Percentiles rank a stretch among this genome's conserved stretches.
phyloP scores from a whole-genome alignment of 805 yeast genomes.

The Metschnikowia cerradonensis region DNA sequence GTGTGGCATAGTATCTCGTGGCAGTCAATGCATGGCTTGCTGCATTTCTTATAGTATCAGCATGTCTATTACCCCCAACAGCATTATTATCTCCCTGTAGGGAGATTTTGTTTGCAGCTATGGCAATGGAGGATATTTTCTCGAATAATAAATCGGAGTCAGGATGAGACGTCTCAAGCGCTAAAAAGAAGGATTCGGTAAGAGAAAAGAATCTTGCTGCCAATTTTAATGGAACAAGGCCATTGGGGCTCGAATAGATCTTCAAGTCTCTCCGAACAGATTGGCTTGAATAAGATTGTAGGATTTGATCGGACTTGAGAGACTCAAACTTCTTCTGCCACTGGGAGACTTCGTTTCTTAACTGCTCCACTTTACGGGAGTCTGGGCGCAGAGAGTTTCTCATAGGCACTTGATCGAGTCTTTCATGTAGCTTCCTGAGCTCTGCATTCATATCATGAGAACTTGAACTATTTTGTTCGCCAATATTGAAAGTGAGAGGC shows the following conservation, averaged over 20 bases:
- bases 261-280: conserved; percentile 24
- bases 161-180: conserved; percentile 24
- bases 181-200: conserved; percentile 42
- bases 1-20: conserved; percentile 67
- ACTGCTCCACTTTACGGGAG: conserved; percentile 11
- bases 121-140: conserved; percentile 46
- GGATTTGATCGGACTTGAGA: conserved; percentile 34
- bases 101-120: conserved; percentile 41
- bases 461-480: background rate
- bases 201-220: conserved; percentile 45
- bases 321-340: conserved; percentile 54
- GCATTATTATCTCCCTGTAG: conserved; percentile 26
- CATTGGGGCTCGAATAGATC: conserved; percentile 32
- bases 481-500: background rate
- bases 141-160: conserved; percentile 46
- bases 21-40: conserved; percentile 73
- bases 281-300: conserved; percentile 19
- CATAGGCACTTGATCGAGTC: conserved; percentile 24
- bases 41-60: conserved; percentile 56
- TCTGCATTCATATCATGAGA: conserved; percentile 16
- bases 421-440: conserved; percentile 24
- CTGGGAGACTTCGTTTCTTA: conserved; percentile 32
- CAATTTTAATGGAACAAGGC: conserved; percentile 45
- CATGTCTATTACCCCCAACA: conserved; percentile 19
- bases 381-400: conserved; percentile 7